Base-by-base conservation (phyloP, 2,329 filamentous ascomycete species). In the Colletotrichum sp. region DNA sequence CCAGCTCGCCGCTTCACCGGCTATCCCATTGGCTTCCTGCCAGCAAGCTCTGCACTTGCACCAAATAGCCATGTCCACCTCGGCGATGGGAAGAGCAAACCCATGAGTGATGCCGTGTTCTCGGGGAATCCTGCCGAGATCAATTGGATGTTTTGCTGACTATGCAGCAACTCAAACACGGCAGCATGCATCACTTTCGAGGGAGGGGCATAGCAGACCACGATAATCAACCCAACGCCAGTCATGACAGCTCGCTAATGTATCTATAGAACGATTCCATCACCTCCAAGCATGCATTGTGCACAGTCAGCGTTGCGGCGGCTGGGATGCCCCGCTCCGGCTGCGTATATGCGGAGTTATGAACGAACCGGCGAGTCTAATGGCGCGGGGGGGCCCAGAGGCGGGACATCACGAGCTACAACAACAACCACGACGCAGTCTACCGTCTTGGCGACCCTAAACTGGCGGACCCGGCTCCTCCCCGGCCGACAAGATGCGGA, bases 251-350 rank as follows among this genome's bases (percentile, higher is more conserved):
- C 66, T 70, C 39, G 39, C 66, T 64, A 30, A 69, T 69, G 30
- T 56, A 64, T 64, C 30, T 34, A 28, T 39, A 70, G 36, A 56
- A 58, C 56, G 39, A 39, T 43, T 36, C 55, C 52, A 27, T 25
- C 32, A 34, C 13, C 56, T 27, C 8, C 34, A 32, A 61, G 27
- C 65, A 34, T 64, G 66, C 56, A 55, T 15, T 5, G 56, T 39
- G 39, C 43, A 60, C 71, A 70, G 65, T 73, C 65, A 73, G 71
- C 71, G 66, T 55, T 43, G 30, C 66, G 56, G 25, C 56, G 52
- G 34, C 56, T 18, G 7, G 36, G 13, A 16, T 25, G 43, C 39
- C 39, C 66, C 39, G 56, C 65, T 66, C n/a, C 15, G 22, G 10
- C 16, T 28, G 52, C n/a, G n/a, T 8, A 25, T 52, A 8, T 61